phyloP scores from a whole-genome alignment of 306 rosid species.

The Mucuna pruriens region DNA sequence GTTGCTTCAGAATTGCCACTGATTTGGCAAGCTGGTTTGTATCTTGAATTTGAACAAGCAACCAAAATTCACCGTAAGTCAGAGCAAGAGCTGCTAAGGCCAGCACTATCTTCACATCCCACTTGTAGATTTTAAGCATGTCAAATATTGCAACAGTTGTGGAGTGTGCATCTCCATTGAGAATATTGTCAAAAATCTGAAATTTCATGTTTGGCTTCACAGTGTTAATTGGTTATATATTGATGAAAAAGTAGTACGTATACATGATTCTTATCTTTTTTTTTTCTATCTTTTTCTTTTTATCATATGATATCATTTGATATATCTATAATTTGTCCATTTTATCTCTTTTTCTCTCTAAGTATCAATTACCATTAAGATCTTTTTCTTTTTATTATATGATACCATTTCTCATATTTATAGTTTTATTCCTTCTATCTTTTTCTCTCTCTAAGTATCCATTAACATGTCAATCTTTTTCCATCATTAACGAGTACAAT shows the following conservation, averaged over 20 bases:
- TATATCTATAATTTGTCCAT: too few species aligned
- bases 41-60: slow-evolving; percentile 48
- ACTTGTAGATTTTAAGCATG: slow-evolving; percentile 36
- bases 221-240: slow-evolving; percentile 14
- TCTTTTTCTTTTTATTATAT: too few species aligned
- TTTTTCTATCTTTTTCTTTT: too few species aligned
- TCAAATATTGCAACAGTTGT: slow-evolving; percentile 48
- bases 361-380: too few species aligned
- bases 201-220: slow-evolving; percentile 20
- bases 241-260: not conserved
- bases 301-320: too few species aligned
- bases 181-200: slow-evolving; percentile 50
- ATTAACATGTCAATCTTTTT: too few species aligned
- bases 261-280: too few species aligned
- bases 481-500: too few species aligned
- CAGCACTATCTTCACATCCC: slow-evolving; percentile 58
- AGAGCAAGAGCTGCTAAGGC: slow-evolving; percentile 49
- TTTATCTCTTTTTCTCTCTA: too few species aligned
- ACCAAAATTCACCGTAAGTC: slow-evolving; percentile 52
- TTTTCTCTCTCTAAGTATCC: too few species aligned
- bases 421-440: too few species aligned
- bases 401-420: too few species aligned
- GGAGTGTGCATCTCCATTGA: slow-evolving; percentile 50
- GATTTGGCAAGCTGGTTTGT: slow-evolving; percentile 53
- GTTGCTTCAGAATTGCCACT: slow-evolving; percentile 54